A percentile compares a stretch with the other conserved stretches of the same genome.
Conservation (phyloP, 768 basidiomycete species). For the Glaciozyma martinii region DNA sequence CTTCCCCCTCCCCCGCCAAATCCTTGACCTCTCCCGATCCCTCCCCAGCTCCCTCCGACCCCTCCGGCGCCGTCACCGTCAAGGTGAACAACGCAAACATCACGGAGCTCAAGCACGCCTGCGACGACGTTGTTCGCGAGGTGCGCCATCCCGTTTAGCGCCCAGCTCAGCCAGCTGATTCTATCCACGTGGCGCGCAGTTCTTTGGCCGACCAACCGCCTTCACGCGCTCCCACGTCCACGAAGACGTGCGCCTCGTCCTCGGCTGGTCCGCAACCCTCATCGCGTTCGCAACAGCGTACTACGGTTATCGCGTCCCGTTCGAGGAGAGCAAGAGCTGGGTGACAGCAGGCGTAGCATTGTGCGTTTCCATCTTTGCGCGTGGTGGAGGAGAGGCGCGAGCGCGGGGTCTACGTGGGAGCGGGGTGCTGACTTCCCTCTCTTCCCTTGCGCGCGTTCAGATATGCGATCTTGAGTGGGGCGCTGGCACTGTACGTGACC, state of each 20-base stretch:
- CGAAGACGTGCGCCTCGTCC: slow-evolving; percentile 72
- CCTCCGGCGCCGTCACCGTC: neutral
- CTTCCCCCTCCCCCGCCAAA: too few relatives aligned
- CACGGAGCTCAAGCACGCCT: slow-evolving; percentile 49
- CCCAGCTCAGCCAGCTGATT: neutral
- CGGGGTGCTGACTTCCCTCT: neutral
- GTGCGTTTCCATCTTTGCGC: slow-evolving; percentile 46
- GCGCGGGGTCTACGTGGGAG: neutral
- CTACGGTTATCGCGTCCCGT: slow-evolving; percentile 69
- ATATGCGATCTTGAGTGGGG: slow-evolving; percentile 61
- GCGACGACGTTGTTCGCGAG: slow-evolving; percentile 81
- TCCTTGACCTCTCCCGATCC: too few relatives aligned
- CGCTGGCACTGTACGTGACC: slow-evolving; percentile 73
- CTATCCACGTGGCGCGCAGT: slow-evolving; percentile 45
- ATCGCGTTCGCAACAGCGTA: slow-evolving; percentile 70
- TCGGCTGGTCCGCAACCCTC: slow-evolving; percentile 80
- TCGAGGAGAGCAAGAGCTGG: slow-evolving; percentile 73
- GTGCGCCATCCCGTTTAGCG: slow-evolving; percentile 44
- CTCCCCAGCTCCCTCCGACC: too few relatives aligned
- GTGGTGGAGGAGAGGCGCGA: slow-evolving; percentile 5
- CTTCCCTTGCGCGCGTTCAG: slow-evolving; percentile 43
- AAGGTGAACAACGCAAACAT: slow-evolving; percentile 51
- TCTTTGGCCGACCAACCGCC: slow-evolving; percentile 64
- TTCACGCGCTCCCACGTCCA: slow-evolving; percentile 82
- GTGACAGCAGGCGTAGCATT: slow-evolving; percentile 68